Evolutionary conservation across 768 basidiomycete genomes (phyloP).

Genomic region (Symmetrospora coprosmae): DNA sequence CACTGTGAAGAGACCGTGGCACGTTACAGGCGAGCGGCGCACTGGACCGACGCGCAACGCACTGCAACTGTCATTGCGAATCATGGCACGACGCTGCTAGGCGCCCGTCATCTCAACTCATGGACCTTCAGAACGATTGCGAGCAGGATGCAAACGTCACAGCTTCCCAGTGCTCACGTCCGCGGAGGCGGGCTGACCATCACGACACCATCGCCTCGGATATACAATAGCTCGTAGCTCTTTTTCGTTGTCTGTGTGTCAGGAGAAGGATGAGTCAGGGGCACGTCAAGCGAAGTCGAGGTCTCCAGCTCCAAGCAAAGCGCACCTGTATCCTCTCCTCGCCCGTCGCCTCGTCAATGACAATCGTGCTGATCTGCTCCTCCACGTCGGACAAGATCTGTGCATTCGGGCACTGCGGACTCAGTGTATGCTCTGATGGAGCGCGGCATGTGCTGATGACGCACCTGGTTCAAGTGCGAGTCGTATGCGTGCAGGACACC

Average conservation of each 20-base stretch:
- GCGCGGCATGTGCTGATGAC: too few relatives aligned
- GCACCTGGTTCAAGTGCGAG: conserved; percentile 3
- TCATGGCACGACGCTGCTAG: too few relatives aligned
- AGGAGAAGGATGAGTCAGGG: background rate
- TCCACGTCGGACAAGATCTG: conserved; percentile 88
- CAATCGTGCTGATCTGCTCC: conserved; percentile 93
- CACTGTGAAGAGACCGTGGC: too few relatives aligned
- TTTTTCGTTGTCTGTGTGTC: conserved; percentile 63
- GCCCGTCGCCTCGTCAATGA: conserved; percentile 53
- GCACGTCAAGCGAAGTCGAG: background rate
- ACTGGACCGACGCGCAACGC: too few relatives aligned
- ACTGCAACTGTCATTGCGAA: too few relatives aligned
- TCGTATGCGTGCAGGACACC: conserved; percentile 69
- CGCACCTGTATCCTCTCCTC: conserved; percentile 48
- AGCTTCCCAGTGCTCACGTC: conserved; percentile 1
- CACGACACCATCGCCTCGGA: conserved; percentile 42
- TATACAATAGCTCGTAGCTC: conserved; percentile 95
- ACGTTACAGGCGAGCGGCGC: too few relatives aligned
- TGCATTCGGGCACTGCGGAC: too few relatives aligned
- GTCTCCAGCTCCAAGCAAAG: background rate
- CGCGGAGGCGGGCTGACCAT: conserved; percentile 21
- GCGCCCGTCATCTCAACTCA: too few relatives aligned
- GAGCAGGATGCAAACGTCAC: too few relatives aligned
- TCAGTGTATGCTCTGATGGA: too few relatives aligned
- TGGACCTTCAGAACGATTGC: too few relatives aligned